phyloP scores from a whole-genome alignment of 306 rosid genomes.

The Potentilla sterilis region DNA sequence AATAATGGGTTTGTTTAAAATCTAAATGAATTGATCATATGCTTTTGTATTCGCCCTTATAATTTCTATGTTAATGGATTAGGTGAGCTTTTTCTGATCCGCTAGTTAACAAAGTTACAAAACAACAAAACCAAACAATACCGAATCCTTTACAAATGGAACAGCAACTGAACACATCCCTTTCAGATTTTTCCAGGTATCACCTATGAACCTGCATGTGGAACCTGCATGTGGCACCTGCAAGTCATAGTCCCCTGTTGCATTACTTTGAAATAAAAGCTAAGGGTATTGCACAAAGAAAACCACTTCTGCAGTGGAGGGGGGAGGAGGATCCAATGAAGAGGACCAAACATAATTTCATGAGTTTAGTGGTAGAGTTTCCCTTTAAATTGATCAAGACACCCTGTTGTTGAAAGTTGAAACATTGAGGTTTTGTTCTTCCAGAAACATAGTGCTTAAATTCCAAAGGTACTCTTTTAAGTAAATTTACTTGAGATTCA shows the following conservation, averaged over 20 bases:
- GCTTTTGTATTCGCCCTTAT: not conserved
- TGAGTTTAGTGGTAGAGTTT: not conserved
- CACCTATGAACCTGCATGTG: not conserved
- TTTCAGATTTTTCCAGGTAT: not conserved
- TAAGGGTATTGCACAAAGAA: not conserved
- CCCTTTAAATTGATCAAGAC: not conserved
- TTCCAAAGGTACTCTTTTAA: not conserved
- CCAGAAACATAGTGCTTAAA: not conserved
- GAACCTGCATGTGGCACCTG: not conserved
- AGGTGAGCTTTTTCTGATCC: not conserved
- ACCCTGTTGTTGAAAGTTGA: not conserved
- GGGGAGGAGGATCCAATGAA: not conserved
- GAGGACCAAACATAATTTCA: not conserved
- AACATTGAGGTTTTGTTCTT: not conserved
- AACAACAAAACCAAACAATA: not conserved
- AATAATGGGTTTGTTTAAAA: not conserved
- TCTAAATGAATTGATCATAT: not conserved
- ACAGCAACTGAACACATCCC: not conserved
- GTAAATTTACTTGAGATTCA: not conserved
- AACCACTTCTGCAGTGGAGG: not conserved
- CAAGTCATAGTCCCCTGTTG: not conserved
- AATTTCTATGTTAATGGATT: not conserved
- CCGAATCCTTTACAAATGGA: not conserved
- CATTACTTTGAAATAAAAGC: not conserved
- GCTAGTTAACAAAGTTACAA: not conserved